Evolutionary conservation across 192 early-diverging fungal species (phyloP).

Genomic region (Podochytrium sp.): DNA sequence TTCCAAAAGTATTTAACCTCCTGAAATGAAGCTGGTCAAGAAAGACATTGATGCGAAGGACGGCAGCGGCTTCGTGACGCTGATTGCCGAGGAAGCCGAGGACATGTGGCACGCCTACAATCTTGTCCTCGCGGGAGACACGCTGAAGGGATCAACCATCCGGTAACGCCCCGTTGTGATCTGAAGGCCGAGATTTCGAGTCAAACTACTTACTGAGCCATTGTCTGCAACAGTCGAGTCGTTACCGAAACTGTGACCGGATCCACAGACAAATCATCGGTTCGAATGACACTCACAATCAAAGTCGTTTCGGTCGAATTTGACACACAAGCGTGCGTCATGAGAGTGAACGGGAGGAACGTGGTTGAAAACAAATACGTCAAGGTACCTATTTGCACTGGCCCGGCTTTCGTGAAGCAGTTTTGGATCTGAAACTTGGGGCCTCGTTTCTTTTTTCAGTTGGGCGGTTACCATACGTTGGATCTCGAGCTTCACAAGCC

Average conservation of each 20-base stretch:
- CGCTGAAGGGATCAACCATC: slow-evolving; percentile 84
- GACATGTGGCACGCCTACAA: slow-evolving; percentile 92
- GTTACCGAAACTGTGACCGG: slow-evolving; percentile 88
- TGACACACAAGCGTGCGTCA: slow-evolving; percentile 81
- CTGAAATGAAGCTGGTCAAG: slow-evolving; percentile 72
- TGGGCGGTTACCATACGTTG: slow-evolving; percentile 92
- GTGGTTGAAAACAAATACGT: slow-evolving; percentile 87
- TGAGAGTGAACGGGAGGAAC: slow-evolving; percentile 89
- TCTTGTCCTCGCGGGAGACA: slow-evolving; percentile 80
- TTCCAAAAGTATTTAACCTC: too few relatives aligned
- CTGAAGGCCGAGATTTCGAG: not conserved
- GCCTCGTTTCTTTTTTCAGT: slow-evolving; percentile 43
- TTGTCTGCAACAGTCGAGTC: slow-evolving; percentile 77
- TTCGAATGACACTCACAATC: slow-evolving; percentile 83
- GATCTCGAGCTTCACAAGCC: slow-evolving; percentile 64
- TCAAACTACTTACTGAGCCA: not conserved
- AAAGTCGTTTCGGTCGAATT: slow-evolving; percentile 86
- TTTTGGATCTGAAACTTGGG: not conserved
- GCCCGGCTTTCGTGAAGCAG: not conserved
- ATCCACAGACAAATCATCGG: slow-evolving; percentile 79
- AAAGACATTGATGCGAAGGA: slow-evolving; percentile 75
- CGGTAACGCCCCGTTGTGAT: slow-evolving; percentile 53
- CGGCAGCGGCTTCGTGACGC: slow-evolving; percentile 76
- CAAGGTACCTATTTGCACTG: slow-evolving; percentile 61
- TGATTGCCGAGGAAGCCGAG: slow-evolving; percentile 88